Evolutionary conservation across 768 basidiomycete species (phyloP).

Genomic region (Collybia nuda): DNA sequence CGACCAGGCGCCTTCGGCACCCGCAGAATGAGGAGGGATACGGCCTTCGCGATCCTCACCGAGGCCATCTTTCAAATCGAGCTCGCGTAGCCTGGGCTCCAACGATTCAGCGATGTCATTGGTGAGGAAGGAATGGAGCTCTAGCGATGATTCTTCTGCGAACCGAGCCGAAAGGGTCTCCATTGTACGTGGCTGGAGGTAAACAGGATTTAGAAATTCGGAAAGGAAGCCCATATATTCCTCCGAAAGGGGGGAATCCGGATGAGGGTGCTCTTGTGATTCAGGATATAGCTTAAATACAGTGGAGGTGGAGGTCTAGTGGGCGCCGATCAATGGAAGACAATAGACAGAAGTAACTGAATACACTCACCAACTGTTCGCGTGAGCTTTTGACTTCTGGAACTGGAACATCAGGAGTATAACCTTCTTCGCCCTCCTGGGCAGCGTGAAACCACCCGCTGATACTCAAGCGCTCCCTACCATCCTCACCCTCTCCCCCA

Average conservation of each 20-base stretch:
- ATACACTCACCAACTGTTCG: slow-evolving; percentile 81
- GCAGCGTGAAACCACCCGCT: slow-evolving; percentile 98
- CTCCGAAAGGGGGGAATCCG: slow-evolving; percentile 51
- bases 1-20: slow-evolving; percentile 59
- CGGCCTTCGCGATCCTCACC: slow-evolving; percentile 47
- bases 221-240: slow-evolving; percentile 72
- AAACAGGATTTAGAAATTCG: slow-evolving; percentile 86
- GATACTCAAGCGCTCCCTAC: slow-evolving; percentile 77
- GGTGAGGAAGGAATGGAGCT: slow-evolving; percentile 84
- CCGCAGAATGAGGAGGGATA: slow-evolving; percentile 71
- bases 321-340: slow-evolving; percentile 8
- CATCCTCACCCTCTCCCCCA: slow-evolving; percentile 64
- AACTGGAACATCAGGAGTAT: slow-evolving; percentile 48
- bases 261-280: slow-evolving; percentile 45
- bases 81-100: slow-evolving; percentile 60
- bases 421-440: slow-evolving; percentile 88
- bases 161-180: slow-evolving; percentile 79
- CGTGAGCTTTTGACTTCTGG: slow-evolving; percentile 73
- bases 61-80: slow-evolving; percentile 66
- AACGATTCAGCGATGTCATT: slow-evolving; percentile 67
- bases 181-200: slow-evolving; percentile 82
- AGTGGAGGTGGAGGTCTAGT: slow-evolving; percentile 62
- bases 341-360: slow-evolving; percentile 10
- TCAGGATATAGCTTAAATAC: slow-evolving; percentile 56
- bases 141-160: slow-evolving; percentile 81